A percentile compares a stretch with the other conserved stretches of the same genome.
phyloP scores from a whole-genome alignment of 345 rosid species.

The Aegle marmelos region DNA sequence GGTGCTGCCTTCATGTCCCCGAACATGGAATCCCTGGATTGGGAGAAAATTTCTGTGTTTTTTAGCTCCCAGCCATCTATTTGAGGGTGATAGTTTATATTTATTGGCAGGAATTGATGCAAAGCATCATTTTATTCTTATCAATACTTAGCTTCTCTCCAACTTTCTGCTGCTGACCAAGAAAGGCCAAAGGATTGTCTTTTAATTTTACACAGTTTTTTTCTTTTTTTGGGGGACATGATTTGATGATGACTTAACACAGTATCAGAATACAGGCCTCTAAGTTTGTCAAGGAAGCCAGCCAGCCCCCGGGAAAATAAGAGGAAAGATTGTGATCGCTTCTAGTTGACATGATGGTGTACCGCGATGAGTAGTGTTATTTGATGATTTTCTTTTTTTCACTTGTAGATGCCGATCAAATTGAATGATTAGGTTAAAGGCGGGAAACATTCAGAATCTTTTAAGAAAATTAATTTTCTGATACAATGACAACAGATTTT shows the following conservation, averaged over 20 bases:
- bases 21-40: constrained; percentile 31
- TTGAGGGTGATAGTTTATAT: background rate
- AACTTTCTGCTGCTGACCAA: constrained; percentile 14
- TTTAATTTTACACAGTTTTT: background rate
- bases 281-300: constrained; percentile 4
- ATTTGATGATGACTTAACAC: constrained; percentile 4
- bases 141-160: constrained; percentile 14
- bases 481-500: background rate
- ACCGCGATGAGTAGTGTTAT: background rate
- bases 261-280: constrained; percentile 21
- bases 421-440: constrained; percentile 5
- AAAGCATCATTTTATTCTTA: constrained; percentile 21
- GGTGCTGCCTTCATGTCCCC: constrained; percentile 46
- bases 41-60: constrained; percentile 30
- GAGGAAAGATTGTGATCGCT: constrained; percentile 1
- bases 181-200: background rate
- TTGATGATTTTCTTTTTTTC: background rate
- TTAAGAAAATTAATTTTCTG: background rate
- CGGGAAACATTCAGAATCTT: background rate
- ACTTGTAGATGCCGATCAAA: constrained; percentile 5
- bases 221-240: constrained; percentile 14
- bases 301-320: constrained; percentile 7
- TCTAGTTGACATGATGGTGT: background rate
- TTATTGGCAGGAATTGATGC: constrained; percentile 15
- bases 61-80: constrained; percentile 26